These are phyloP conservation scores for Penicillium sclerotiorum DNA, from an alignment of 2,329 filamentous ascomycete species.

Conservation along the genomic window DNA sequence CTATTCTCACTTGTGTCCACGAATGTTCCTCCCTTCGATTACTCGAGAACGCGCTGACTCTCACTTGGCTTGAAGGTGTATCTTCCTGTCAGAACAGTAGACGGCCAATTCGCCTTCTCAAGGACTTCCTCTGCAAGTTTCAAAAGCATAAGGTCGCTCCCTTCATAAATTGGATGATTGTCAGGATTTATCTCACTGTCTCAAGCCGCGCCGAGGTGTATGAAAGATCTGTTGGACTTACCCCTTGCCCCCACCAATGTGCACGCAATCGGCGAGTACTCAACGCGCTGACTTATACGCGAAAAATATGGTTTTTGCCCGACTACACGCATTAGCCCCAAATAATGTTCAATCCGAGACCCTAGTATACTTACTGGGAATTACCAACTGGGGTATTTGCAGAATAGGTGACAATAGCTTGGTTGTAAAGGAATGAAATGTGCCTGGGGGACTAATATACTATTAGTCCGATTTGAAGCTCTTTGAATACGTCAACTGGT, in stretches of 20 bases:
- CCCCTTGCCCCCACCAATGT: no score
- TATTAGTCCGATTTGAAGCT: neutral
- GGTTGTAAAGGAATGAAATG: no score
- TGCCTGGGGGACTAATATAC: neutral
- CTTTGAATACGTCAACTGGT: neutral
- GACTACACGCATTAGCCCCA: neutral
- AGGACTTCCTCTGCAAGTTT: neutral
- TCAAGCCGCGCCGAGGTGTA: no score
- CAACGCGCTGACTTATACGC: no score
- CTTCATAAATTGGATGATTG: neutral
- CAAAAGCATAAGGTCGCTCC: neutral
- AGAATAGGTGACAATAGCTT: neutral
- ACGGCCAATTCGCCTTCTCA: neutral
- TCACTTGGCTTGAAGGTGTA: no score
- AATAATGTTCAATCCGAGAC: neutral
- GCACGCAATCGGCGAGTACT: no score
- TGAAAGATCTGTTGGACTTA: no score
- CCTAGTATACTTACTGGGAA: neutral
- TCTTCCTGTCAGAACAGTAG: neutral
- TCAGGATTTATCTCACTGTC: neutral
- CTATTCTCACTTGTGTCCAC: no score
- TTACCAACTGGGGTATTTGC: neutral
- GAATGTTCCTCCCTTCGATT: no score
- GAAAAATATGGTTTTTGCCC: neutral
- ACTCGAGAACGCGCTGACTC: no score